Evolutionary conservation across 768 basidiomycete genomes (phyloP).

Genomic region (Podaxis mareebaensis): DNA sequence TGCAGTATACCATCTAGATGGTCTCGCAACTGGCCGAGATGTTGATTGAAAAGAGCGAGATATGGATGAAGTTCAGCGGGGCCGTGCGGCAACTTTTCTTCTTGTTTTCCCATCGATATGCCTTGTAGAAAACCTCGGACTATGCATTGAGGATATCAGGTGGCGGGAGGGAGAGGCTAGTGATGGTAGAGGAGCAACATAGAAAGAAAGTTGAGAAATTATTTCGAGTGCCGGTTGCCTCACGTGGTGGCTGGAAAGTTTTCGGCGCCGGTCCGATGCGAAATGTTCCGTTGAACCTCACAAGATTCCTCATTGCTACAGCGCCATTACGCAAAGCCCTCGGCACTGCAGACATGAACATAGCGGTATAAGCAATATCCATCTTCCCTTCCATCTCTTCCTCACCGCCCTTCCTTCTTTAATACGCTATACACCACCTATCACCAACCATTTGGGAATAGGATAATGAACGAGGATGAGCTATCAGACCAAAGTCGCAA

Average conservation of each 20-base stretch:
- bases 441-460: background rate
- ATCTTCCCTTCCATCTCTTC: background rate
- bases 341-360: background rate
- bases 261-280: background rate
- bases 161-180: background rate
- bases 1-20: background rate
- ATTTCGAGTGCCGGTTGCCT: too few species aligned
- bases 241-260: background rate
- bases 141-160: background rate
- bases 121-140: background rate
- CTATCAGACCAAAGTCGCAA: background rate
- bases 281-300: background rate
- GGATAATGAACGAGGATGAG: constrained; percentile 8
- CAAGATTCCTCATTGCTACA: background rate
- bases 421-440: background rate
- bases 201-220: too few species aligned
- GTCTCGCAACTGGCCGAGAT: background rate
- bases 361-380: background rate
- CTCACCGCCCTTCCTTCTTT: background rate
- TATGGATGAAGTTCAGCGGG: constrained; percentile 8
- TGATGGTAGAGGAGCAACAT: background rate
- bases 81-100: background rate
- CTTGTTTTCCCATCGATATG: background rate
- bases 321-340: background rate
- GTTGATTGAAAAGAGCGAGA: constrained; percentile 2